A percentile compares a stretch with the other conserved stretches of the same genome.
phyloP scores from a whole-genome alignment of 371 early-diverging fungal genomes.

The Mucor sp. region DNA sequence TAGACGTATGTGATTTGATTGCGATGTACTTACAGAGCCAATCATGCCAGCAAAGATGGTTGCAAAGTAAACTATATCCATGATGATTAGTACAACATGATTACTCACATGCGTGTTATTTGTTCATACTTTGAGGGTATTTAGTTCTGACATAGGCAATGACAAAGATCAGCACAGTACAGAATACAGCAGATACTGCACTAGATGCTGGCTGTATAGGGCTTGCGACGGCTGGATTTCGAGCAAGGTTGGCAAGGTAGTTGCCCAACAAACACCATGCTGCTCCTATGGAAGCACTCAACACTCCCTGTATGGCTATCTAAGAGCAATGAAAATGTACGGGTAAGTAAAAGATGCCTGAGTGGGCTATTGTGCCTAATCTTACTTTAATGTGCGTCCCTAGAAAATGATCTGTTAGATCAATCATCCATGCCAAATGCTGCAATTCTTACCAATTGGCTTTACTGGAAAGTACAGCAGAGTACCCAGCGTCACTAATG shows the following conservation, averaged over 20 bases:
- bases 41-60: conserved; percentile 39
- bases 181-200: conserved; percentile 33
- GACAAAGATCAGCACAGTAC: conserved; percentile 31
- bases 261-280: conserved; percentile 23
- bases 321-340: background rate
- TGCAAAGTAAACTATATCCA: conserved; percentile 29
- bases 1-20: background rate
- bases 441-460: conserved; percentile 15
- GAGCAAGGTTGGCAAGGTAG: conserved; percentile 33
- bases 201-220: conserved; percentile 37
- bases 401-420: background rate
- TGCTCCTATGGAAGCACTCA: conserved; percentile 12
- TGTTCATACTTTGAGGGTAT: conserved; percentile 30
- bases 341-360: background rate
- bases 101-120: background rate
- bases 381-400: conserved; percentile 17
- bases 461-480: conserved; percentile 18
- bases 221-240: conserved; percentile 24
- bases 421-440: background rate
- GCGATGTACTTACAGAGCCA: conserved; percentile 21
- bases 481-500: conserved; percentile 12
- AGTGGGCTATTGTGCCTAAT: background rate
- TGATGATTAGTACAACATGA: background rate
- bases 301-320: conserved; percentile 10
- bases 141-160: conserved; percentile 32